Evolutionary conservation across 352 stramenopile genomes (phyloP).

Genomic region (Phytopythium sindhum): DNA sequence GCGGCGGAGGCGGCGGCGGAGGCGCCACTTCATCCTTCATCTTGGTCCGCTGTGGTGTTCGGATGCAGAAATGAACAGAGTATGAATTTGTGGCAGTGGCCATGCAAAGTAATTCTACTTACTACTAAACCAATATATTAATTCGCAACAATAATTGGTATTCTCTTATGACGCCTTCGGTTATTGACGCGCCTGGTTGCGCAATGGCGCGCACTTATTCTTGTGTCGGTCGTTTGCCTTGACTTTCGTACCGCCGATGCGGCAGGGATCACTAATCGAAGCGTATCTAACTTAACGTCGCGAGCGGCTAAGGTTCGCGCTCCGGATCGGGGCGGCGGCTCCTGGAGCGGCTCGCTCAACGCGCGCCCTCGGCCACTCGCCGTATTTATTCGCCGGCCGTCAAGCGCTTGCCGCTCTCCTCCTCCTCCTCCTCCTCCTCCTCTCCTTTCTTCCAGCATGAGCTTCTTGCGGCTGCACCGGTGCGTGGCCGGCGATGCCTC

Average conservation of each 20-base stretch:
- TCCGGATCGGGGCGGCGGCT: neutral
- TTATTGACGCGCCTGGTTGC: neutral
- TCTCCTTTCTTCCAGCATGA: constrained; percentile 12
- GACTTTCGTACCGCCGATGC: too few relatives aligned
- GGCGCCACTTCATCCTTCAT: constrained; percentile 18
- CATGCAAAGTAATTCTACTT: too few relatives aligned
- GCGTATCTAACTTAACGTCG: constrained; percentile 4
- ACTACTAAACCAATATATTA: too few relatives aligned
- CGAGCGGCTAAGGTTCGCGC: neutral
- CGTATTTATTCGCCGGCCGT: neutral
- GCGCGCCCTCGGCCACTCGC: neutral
- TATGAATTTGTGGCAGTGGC: too few relatives aligned
- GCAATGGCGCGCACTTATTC: neutral
- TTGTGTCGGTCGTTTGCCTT: neutral
- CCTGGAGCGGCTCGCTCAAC: neutral
- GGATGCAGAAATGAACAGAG: too few relatives aligned
- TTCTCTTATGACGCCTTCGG: too few relatives aligned
- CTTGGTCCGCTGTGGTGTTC: neutral
- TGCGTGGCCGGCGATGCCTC: neutral
- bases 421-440: neutral
- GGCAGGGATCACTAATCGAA: neutral
- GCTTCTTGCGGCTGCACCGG: constrained; percentile 22
- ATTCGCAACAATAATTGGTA: too few relatives aligned
- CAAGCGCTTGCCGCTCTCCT: neutral
- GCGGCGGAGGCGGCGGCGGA: constrained; percentile 31